Percentiles rank a stretch among this genome's conserved stretches.
Evolutionary conservation across 2,329 filamentous ascomycete genomes (phyloP).

Genomic region (Xylaria sp.): DNA sequence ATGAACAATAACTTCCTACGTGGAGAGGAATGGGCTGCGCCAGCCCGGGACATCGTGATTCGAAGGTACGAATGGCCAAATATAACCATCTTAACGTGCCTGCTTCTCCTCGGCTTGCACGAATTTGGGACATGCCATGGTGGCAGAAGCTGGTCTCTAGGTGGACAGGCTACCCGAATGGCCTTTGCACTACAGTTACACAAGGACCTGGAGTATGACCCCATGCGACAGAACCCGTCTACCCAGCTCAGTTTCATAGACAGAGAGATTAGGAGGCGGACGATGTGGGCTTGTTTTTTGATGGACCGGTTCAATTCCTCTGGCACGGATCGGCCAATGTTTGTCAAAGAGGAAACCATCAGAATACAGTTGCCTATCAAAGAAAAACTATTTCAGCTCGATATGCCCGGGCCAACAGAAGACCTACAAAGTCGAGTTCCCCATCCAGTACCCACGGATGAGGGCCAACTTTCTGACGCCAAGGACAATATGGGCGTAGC

Average conservation of each 20-base stretch:
- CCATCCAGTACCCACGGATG: conserved; percentile 69
- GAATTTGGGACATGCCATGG: conserved; percentile 98
- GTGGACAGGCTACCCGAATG: conserved; percentile 95
- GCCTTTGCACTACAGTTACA: conserved; percentile 95
- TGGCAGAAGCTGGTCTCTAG: conserved; percentile 93
- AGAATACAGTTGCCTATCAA: conserved; percentile 91
- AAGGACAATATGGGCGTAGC: conserved; percentile 93
- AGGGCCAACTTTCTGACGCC: conserved; percentile 72
- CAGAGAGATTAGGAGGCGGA: conserved; percentile 88
- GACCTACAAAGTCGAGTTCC: conserved; percentile 77
- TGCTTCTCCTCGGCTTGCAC: conserved; percentile 87
- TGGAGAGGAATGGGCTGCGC: conserved; percentile 89
- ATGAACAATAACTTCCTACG: conserved; percentile 83
- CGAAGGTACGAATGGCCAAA: conserved; percentile 94
- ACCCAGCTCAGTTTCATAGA: conserved; percentile 86
- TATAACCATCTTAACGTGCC: conserved; percentile 92
- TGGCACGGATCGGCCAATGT: conserved; percentile 89
- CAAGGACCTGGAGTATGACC: conserved; percentile 87
- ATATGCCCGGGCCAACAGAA: conserved; percentile 89
- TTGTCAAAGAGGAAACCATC: conserved; percentile 88
- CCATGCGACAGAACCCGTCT: conserved; percentile 69
- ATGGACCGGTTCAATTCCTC: conserved; percentile 99
- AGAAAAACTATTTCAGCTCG: conserved; percentile 88
- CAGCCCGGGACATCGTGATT: conserved; percentile 86
- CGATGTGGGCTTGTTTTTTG: conserved; percentile 98